phyloP scores from a whole-genome alignment of 2,329 filamentous ascomycete species.

The Phaeosphaeria sp. region DNA sequence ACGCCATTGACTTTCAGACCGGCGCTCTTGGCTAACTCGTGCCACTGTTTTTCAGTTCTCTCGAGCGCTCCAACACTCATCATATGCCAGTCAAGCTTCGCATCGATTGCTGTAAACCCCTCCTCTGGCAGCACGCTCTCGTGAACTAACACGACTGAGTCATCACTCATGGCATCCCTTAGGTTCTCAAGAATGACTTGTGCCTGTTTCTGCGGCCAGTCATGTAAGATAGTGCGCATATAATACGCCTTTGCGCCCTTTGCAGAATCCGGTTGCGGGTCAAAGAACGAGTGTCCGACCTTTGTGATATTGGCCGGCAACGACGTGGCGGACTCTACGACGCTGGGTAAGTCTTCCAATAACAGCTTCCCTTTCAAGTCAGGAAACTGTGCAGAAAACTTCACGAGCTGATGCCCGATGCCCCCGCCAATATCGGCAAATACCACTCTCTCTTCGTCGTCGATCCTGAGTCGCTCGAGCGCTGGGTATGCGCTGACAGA shows the following conservation, averaged over 20 bases:
- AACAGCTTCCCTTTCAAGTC: constrained; percentile 17
- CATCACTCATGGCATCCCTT: constrained; percentile 38
- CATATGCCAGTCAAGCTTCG: constrained; percentile 52
- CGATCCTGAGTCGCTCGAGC: constrained; percentile 12
- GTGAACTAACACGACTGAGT: constrained; percentile 53
- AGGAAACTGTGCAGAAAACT: constrained; percentile 13
- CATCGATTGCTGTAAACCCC: constrained; percentile 38
- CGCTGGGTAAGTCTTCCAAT: constrained; percentile 23
- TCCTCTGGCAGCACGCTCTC: constrained; percentile 51
- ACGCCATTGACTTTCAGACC: constrained; percentile 48
- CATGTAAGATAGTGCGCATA: constrained; percentile 47
- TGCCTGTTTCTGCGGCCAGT: constrained; percentile 48
- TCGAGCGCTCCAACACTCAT: constrained; percentile 50
- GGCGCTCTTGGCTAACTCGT: constrained; percentile 35
- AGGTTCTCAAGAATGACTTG: constrained; percentile 43
- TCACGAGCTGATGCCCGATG: constrained; percentile 18
- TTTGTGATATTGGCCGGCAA: constrained; percentile 9
- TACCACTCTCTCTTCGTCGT: constrained; percentile 9
- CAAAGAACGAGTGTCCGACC: constrained; percentile 24
- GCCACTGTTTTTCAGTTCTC: constrained; percentile 51
- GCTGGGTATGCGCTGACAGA: constrained; percentile 19
- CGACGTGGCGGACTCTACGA: constrained; percentile 9
- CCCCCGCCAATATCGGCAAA: constrained; percentile 28
- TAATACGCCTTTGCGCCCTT: constrained; percentile 37
- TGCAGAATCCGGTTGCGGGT: constrained; percentile 16